Base-by-base conservation (phyloP, 1,284 basidiomycete species). In the Sanghuangporus sanghuang region DNA sequence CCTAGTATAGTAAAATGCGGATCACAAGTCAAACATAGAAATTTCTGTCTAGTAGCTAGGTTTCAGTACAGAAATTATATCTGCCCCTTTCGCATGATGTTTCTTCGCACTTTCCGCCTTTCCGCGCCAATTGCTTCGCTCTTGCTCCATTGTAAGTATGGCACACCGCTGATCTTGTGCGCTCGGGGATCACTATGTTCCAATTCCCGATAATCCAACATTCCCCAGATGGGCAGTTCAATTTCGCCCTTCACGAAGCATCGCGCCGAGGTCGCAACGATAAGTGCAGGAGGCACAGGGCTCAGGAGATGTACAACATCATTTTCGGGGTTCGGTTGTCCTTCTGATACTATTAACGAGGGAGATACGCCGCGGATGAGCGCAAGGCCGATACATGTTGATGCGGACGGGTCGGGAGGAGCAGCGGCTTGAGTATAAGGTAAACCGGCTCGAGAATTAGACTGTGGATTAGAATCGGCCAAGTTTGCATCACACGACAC, bases 71-170 rank as follows among this genome's bases (percentile, higher is more conserved):
- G 27, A 32, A 36, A 35, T 68, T 75, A 87, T 79, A 85, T 81
- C 77, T 93, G 88, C 11, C 84, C 85, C 69, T 84, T 86, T 44
- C 95, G 81, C 93, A 96, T 95, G 71, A 98, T 73, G 77, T 97
- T 97, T 72, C 94, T 81, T 72, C 95, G 82, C 55, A 94, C 85
- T 53, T 87, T 78, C 69, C 90, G 80, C 69, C 82, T 85, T 66
- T 90, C 90, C 6, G 81, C 85, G 4, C 93, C 91, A 14, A 86
- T 73, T 4, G 84, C 85, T 56, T 84, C 83, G 2, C 81, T 81
- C 68, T 82, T 84, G 0, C 87, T 87, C 87, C 89, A 92, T 67
- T 90, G 87, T 69, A 98, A 76, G 76, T 86, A 98, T 18, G 95
- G 95, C 49, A 93, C 86, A 39, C 81, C 81, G 3, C 76, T 81